Percentiles rank a stretch among this genome's conserved stretches.
phyloP scores from a whole-genome alignment of 139 green algal species.

The Dunaliella primolecta region DNA sequence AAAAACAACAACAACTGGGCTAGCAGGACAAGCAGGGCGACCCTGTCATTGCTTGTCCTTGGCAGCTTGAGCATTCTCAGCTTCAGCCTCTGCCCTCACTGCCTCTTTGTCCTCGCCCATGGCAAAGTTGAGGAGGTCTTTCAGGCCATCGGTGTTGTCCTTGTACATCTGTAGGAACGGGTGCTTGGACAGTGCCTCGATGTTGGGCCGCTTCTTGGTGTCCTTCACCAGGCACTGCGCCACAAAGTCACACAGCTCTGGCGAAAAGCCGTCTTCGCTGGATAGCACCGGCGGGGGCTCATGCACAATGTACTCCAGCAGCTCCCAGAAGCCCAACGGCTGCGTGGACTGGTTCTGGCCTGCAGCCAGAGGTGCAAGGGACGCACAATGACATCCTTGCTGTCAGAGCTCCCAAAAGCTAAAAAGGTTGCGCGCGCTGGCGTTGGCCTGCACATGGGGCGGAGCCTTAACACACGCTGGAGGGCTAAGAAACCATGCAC shows the following conservation, averaged over 20 bases:
- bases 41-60: too few relatives aligned
- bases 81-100: not conserved
- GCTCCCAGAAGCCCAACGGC: slow-evolving; percentile 58
- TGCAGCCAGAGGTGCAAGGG: not conserved
- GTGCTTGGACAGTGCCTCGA: slow-evolving; percentile 32
- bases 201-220: slow-evolving; percentile 21
- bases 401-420: too few relatives aligned
- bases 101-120: slow-evolving; percentile 9
- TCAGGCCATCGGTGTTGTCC: slow-evolving; percentile 6
- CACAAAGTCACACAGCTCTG: slow-evolving; percentile 83
- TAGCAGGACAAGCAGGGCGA: too few relatives aligned
- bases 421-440: slow-evolving; percentile 16
- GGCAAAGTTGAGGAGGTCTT: slow-evolving; percentile 18
- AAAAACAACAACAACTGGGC: too few relatives aligned
- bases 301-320: slow-evolving; percentile 59
- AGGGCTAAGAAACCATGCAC: too few relatives aligned
- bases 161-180: slow-evolving; percentile 40
- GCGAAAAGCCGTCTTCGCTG: slow-evolving; percentile 49
- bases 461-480: too few relatives aligned
- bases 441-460: too few relatives aligned
- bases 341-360: slow-evolving; percentile 19
- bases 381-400: not conserved
- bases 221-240: slow-evolving; percentile 39
- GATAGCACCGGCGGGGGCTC: slow-evolving; percentile 15
- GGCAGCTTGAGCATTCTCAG: not conserved